phyloP scores from a whole-genome alignment of 345 rosid genomes.

The Syzygium aqueum region DNA sequence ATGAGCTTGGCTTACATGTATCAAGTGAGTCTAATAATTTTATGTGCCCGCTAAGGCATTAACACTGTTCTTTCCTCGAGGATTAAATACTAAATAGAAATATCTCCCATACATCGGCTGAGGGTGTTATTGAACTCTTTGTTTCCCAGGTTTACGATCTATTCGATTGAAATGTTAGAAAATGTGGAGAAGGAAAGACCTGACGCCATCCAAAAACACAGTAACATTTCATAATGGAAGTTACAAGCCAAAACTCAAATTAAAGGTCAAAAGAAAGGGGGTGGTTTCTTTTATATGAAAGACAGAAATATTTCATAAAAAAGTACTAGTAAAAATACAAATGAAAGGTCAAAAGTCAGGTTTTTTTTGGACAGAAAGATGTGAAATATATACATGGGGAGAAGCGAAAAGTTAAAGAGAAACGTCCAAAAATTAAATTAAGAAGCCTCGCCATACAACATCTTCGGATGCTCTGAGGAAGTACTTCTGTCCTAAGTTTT shows the following conservation, averaged over 20 bases:
- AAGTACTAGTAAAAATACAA: background rate
- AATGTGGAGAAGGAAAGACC: background rate
- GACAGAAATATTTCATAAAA: background rate
- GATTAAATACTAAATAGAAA: background rate
- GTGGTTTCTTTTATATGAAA: background rate
- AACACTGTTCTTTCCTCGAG: background rate
- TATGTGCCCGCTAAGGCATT: background rate
- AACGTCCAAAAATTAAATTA: background rate
- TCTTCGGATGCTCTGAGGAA: background rate
- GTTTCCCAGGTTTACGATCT: background rate
- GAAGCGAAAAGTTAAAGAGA: background rate
- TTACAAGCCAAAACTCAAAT: background rate
- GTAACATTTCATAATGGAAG: background rate
- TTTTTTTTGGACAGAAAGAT: background rate
- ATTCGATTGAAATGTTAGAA: background rate
- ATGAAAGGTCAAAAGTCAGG: background rate
- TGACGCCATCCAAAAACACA: background rate
- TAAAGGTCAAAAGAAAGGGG: background rate
- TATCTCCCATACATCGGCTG: background rate
- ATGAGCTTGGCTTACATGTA: background rate
- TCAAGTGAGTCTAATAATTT: background rate
- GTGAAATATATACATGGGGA: background rate
- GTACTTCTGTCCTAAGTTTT: background rate
- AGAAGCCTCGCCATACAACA: background rate
- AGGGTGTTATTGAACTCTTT: background rate